Conservation (phyloP, 78 protist species). For the Carpediemonas membranifera region DNA sequence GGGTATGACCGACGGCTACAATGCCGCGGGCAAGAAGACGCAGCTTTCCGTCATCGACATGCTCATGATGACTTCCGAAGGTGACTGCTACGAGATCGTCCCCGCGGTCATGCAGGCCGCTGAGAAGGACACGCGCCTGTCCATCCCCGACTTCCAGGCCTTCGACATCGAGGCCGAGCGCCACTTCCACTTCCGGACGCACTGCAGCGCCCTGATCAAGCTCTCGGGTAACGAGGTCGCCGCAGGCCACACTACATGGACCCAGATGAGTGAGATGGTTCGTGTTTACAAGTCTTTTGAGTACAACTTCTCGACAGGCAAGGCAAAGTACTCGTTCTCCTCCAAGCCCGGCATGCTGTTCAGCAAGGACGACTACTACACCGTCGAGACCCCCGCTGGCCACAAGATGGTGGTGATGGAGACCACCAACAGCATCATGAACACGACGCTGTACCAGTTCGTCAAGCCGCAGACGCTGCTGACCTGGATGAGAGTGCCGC, state of each 20-base stretch:
- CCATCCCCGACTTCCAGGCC: constrained; percentile 10
- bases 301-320: not conserved
- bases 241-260: constrained; percentile 52
- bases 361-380: constrained; percentile 59
- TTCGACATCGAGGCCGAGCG: constrained; percentile 39
- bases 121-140: too few species aligned
- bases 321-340: constrained; percentile 28
- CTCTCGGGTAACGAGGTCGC: too few species aligned
- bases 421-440: too few species aligned
- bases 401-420: constrained; percentile 52
- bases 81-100: too few species aligned
- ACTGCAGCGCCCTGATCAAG: constrained; percentile 49
- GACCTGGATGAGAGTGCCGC: constrained; percentile 30
- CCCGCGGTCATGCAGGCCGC: too few species aligned
- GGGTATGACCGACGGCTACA: constrained; percentile 28
- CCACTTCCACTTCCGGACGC: constrained; percentile 6
- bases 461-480: constrained; percentile 19
- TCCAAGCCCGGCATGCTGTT: too few species aligned
- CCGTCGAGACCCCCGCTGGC: constrained; percentile 30
- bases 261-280: constrained; percentile 18
- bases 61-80: too few species aligned
- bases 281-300: constrained; percentile 50
- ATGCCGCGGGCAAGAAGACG: constrained; percentile 7
- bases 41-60: not conserved
- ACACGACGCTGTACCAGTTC: constrained; percentile 28